phyloP scores from a whole-genome alignment of 345 rosid species.

The Gossypium anomalum region DNA sequence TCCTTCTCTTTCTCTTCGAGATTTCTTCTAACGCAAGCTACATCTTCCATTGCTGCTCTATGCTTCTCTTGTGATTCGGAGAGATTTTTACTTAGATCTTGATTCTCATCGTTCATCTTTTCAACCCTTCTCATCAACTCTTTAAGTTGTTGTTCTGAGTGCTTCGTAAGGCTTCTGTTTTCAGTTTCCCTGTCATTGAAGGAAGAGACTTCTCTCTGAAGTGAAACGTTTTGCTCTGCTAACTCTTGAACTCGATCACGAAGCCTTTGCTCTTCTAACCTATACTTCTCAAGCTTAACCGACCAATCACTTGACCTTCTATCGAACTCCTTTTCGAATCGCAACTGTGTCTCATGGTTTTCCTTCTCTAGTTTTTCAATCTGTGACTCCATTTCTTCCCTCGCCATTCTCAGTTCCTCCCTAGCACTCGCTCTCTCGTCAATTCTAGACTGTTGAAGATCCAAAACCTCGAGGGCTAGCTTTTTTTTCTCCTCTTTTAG shows the following conservation, averaged over 20 bases:
- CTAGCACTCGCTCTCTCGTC: conserved; percentile 53
- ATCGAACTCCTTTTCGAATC: conserved; percentile 82
- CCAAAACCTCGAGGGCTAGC: conserved; percentile 68
- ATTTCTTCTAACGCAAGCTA: conserved; percentile 50
- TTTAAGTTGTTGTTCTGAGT: conserved; percentile 55
- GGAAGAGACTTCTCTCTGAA: conserved; percentile 74
- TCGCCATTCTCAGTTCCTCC: conserved; percentile 54
- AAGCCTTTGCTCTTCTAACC: conserved; percentile 78
- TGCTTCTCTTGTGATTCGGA: conserved; percentile 55
- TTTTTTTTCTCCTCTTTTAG: conserved; percentile 60
- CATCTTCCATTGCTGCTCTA: conserved; percentile 44
- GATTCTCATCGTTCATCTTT: conserved; percentile 50
- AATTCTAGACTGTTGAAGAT: conserved; percentile 55
- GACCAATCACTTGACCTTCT: conserved; percentile 95
- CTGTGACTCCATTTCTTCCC: conserved; percentile 52
- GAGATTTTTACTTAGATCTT: conserved; percentile 39
- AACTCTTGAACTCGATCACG: conserved; percentile 90
- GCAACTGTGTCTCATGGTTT: conserved; percentile 68
- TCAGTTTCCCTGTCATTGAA: conserved; percentile 66
- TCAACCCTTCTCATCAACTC: conserved; percentile 51
- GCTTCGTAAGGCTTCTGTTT: conserved; percentile 47
- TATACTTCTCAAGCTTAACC: conserved; percentile 70
- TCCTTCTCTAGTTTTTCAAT: conserved; percentile 64
- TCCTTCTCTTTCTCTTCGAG: conserved; percentile 83
- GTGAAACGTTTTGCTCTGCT: conserved; percentile 93